Evolutionary conservation across 371 early-diverging fungal genomes (phyloP), one percentile per base, ranked within the genome.

Genomic region (Blastocladiella emersonii): DNA sequence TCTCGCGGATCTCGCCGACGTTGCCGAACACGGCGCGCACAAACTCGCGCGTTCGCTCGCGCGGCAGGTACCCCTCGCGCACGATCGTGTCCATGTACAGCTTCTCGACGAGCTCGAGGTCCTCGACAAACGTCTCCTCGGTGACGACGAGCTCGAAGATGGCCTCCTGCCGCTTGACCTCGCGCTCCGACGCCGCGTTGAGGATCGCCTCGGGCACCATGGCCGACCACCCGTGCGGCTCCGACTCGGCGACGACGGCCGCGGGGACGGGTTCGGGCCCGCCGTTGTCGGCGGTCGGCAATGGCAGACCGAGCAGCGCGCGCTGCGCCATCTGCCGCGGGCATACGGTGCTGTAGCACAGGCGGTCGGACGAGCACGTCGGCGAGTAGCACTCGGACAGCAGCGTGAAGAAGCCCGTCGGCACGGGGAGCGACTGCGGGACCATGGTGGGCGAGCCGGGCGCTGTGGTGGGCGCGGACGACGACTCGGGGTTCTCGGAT

Each of bases 321-420:
- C 35, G 59, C 37, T 59, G 82, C 65, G 85, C 86, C 37, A 85
- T 62, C n/a, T 88, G 72, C 19, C 87, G 72, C 10, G 93, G 92
- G 67, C 93, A 93, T 3, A 85, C 76, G 19, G 85, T 80, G 61
- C 88, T 86, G 77, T 93, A 93, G 71, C 93, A 93, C 6, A 87
- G 70, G 43, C 70, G 80, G 32, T 85, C 86, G n/a, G 77, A 71
- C 1, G 89, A 76, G 70, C 95, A 95, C 0, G 92, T 93, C 0
- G 93, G 90, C 32, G 92, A 85, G 71, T 93, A 95, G 70, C 95
- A 95, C 55, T 86, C 86, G 0, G 93, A 85, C 63, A 93, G 72
- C 19, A 87, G 71, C 0, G 90, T 89, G 71, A 92, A 93, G 1
- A 94, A 86, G 36, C 95, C 94, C 63, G 81, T 85, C 19, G 87